phyloP scores from a whole-genome alignment of 495 filamentous ascomycete species.

The Xeromyces bisporus region DNA sequence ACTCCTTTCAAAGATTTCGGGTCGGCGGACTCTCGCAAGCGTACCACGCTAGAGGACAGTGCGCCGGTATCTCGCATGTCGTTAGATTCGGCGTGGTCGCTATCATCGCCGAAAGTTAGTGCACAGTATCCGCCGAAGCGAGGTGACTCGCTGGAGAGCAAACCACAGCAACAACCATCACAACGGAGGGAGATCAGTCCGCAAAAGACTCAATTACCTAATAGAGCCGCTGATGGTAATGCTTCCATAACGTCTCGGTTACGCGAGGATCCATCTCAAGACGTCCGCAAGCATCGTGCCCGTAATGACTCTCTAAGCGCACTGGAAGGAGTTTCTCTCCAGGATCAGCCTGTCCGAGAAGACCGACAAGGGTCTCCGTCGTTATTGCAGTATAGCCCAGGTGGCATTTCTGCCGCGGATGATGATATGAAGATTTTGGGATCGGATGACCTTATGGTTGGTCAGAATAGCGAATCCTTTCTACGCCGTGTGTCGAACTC shows the following conservation, averaged over 20 bases:
- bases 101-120: constrained; percentile 8
- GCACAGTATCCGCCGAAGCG: constrained; percentile 32
- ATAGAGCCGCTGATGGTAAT: constrained; percentile 22
- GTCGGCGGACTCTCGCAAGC: constrained; percentile 6
- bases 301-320: constrained; percentile 41
- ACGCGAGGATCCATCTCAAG: constrained; percentile 31
- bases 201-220: constrained; percentile 11
- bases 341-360: constrained; percentile 2
- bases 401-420: constrained; percentile 73
- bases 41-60: constrained; percentile 11
- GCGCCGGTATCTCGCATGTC: constrained; percentile 18
- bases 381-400: constrained; percentile 52
- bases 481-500: constrained; percentile 80
- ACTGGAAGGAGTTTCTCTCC: constrained; percentile 16
- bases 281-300: constrained; percentile 13
- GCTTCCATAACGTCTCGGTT: constrained; percentile 41
- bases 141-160: constrained; percentile 38
- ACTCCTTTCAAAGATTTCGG: constrained; percentile 13
- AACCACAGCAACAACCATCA: constrained; percentile 13
- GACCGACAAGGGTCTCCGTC: constrained; percentile 42
- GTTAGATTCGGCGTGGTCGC: constrained; percentile 18
- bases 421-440: constrained; percentile 78
- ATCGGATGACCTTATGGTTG: constrained; percentile 41
- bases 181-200: constrained; percentile 19
- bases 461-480: constrained; percentile 41